A percentile compares a stretch with the other conserved stretches of the same genome.
Conservation (phyloP, 257 asterid species). For the Ophiorrhiza pumila region DNA sequence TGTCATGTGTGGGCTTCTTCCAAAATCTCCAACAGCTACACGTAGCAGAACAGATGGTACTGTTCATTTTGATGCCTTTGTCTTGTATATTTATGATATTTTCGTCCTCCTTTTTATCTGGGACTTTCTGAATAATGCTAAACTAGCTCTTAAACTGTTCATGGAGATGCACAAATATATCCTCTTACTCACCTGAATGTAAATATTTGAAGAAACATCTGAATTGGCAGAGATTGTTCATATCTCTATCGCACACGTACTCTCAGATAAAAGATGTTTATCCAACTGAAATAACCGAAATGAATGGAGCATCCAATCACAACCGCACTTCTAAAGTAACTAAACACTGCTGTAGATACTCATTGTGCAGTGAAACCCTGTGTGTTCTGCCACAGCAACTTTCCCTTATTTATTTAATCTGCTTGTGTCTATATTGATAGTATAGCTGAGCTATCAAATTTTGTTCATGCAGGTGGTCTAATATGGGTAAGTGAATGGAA, state of each 20-base stretch:
- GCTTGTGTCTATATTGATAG: background rate
- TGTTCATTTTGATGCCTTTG: constrained; percentile 13
- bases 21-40: constrained; percentile 79
- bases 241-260: background rate
- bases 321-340: background rate
- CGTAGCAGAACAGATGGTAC: constrained; percentile 67
- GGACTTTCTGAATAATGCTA: background rate
- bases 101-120: background rate
- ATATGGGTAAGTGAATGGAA: constrained; percentile 89
- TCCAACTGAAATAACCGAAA: background rate
- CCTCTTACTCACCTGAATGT: background rate
- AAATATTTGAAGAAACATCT: background rate
- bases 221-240: background rate
- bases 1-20: constrained; percentile 81
- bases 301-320: background rate
- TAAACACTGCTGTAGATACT: background rate
- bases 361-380: background rate
- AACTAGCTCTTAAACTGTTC: background rate
- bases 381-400: background rate
- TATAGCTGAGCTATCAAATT: constrained; percentile 17
- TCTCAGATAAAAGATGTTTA: background rate
- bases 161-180: background rate
- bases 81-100: background rate
- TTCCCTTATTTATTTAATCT: background rate
- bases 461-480: constrained; percentile 59